Percentiles rank a stretch among this genome's conserved stretches.
Conservation (phyloP, 768 basidiomycete species). For the Pisolithus tinctorius region DNA sequence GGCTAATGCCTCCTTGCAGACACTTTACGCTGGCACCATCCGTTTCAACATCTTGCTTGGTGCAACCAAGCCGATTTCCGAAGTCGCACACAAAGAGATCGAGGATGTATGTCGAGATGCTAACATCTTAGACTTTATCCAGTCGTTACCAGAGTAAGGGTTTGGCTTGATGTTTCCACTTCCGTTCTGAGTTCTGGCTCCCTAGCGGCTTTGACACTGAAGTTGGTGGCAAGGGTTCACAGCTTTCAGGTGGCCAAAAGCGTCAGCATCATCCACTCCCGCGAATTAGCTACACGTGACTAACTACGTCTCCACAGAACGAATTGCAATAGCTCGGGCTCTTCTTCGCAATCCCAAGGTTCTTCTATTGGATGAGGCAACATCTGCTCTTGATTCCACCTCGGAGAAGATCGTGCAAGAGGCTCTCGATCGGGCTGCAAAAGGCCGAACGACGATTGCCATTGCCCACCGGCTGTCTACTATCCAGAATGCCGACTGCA, state of each 20-base stretch:
- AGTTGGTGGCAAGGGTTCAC: constrained; percentile 86
- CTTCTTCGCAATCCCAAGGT: constrained; percentile 91
- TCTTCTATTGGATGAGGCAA: constrained; percentile 82
- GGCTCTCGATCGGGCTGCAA: constrained; percentile 87
- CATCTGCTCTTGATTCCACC: constrained; percentile 84
- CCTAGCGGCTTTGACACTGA: constrained; percentile 82
- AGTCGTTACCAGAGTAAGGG: constrained; percentile 72
- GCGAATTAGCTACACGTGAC: not conserved
- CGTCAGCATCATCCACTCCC: constrained; percentile 35
- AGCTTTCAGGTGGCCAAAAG: constrained; percentile 86
- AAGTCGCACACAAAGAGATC: constrained; percentile 84
- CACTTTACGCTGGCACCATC: constrained; percentile 82
- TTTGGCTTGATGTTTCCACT: not conserved
- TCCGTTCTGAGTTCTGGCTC: not conserved
- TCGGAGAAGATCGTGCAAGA: constrained; percentile 94
- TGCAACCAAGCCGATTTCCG: constrained; percentile 63
- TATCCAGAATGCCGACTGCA: constrained; percentile 86
- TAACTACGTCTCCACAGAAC: constrained; percentile 29
- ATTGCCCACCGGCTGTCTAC: constrained; percentile 93
- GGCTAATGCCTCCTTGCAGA: constrained; percentile 23
- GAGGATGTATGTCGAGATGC: constrained; percentile 81
- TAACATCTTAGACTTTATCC: constrained; percentile 88
- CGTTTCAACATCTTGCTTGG: constrained; percentile 90
- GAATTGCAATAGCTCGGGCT: constrained; percentile 85
- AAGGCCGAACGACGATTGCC: constrained; percentile 88